Percentiles rank a stretch among this genome's conserved stretches.
Evolutionary conservation across 1,284 basidiomycete species (phyloP).

Genomic region (Trichosporon ovoides): DNA sequence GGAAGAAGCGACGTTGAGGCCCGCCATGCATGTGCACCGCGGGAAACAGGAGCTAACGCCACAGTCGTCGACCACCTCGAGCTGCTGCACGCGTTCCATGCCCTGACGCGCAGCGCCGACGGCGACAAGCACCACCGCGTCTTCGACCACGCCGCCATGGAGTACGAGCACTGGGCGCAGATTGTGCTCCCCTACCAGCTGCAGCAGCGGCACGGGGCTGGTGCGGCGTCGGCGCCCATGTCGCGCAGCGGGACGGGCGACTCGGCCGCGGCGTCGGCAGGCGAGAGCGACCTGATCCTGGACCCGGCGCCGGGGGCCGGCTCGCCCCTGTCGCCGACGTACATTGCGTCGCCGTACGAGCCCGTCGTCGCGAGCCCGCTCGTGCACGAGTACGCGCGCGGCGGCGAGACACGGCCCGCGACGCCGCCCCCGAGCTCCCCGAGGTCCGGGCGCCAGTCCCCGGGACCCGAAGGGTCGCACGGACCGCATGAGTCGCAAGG

Average conservation of each 20-base stretch:
- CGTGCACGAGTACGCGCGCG: not conserved
- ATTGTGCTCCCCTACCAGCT: slow-evolving; percentile 8
- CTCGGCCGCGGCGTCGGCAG: not conserved
- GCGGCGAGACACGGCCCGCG: not conserved
- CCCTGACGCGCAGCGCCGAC: not conserved
- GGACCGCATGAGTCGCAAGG: too few relatives aligned
- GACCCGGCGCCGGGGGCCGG: not conserved
- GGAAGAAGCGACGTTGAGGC: too few relatives aligned
- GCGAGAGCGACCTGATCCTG: too few relatives aligned
- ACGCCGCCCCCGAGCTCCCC: not conserved
- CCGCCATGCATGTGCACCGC: too few relatives aligned
- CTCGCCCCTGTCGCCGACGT: not conserved
- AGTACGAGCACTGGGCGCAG: slow-evolving; percentile 23
- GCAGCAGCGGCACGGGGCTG: not conserved
- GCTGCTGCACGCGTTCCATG: slow-evolving; percentile 21
- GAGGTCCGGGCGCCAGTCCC: not conserved
- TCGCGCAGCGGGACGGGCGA: not conserved
- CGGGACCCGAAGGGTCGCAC: too few relatives aligned
- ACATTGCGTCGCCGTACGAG: not conserved
- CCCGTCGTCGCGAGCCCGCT: not conserved
- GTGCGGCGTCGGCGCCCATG: slow-evolving; percentile 2
- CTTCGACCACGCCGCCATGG: slow-evolving; percentile 16
- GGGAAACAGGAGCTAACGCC: not conserved
- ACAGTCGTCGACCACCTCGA: slow-evolving; percentile 27
- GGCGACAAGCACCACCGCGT: slow-evolving; percentile 12